Conservation (phyloP, 306 rosid species). For the Citrullus amarus region DNA sequence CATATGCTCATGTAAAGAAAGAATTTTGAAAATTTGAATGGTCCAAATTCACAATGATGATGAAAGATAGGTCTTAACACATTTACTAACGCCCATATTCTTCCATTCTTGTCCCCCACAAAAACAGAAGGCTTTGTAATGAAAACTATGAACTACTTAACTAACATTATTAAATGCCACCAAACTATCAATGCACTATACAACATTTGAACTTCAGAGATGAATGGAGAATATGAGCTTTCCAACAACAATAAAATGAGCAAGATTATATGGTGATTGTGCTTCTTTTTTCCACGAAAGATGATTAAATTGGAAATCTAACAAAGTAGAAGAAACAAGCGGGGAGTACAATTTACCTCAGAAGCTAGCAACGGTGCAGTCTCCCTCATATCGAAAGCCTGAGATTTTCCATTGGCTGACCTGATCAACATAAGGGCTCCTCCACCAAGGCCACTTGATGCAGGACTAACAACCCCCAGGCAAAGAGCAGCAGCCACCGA, state of each 20-base stretch:
- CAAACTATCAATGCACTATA: background rate
- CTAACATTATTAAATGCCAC: background rate
- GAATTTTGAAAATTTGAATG: background rate
- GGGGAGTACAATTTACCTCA: constrained; percentile 26
- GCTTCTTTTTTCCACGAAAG: background rate
- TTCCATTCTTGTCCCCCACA: too few species aligned
- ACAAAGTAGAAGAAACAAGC: background rate
- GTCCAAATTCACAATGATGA: background rate
- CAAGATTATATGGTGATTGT: background rate
- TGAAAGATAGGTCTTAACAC: background rate
- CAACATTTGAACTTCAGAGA: background rate
- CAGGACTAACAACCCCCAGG: constrained; percentile 73
- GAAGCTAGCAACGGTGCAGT: constrained; percentile 62
- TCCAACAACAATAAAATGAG: background rate
- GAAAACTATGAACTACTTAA: background rate
- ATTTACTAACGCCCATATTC: background rate
- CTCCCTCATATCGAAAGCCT: constrained; percentile 77
- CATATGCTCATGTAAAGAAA: background rate
- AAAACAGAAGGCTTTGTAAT: background rate
- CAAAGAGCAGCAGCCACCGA: constrained; percentile 69
- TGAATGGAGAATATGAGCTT: background rate
- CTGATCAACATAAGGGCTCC: constrained; percentile 67
- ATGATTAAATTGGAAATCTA: background rate
- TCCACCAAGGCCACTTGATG: constrained; percentile 90
- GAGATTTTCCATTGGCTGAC: constrained; percentile 29